Evolutionary conservation across 495 filamentous ascomycete species (phyloP), one percentile per base, ranked within the genome.

Genomic region (Aspergillus sclerotiicarbonarius): DNA sequence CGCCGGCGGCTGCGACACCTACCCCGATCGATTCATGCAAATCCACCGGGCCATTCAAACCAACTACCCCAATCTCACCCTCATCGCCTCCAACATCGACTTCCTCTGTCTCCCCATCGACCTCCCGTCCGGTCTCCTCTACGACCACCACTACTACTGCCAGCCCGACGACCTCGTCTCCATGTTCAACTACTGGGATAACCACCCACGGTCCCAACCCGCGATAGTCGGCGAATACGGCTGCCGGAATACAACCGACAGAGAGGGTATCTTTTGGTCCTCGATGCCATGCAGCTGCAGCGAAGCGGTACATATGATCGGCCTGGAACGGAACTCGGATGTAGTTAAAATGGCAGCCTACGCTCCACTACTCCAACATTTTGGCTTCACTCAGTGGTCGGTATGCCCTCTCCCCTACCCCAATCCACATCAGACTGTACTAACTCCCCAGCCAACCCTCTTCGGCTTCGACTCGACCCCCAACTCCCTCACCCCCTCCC

Each of bases 281-380:
- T 73, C 64, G 51, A 58, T 87, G 82, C 83, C 79, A 54, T 83
- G 81, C 39, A 78, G 79, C 43, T 82, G 88, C 39, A 79, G 74
- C 21, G 87, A 91, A 62, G 86, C 85, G 2, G 80, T 90, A 29
- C 87, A 82, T 59, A 78, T 88, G 59, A 78, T 91, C 35, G 86
- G 84, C 25, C 77, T 83, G 43, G 87, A 91, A 70, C 76, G 85
- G 20, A 90, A 90, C 66, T 76, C 79, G 5, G 81, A 87, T 61
- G 67, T 80, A 15, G 71, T 84, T 8, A 67, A 78, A 53, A 80
- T 82, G 67, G 78, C 80, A 6, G 76, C 81, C 8, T 82, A 85
- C 59, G 76, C 79, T 7, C 76, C 80, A 0, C 53, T 75, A 41
- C 52, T 82, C 21, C 71, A 79, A 58, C 75, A 81, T 53, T 73